Base-by-base conservation (phyloP, 75 land plant species). In the Ceratopteris richardii region DNA sequence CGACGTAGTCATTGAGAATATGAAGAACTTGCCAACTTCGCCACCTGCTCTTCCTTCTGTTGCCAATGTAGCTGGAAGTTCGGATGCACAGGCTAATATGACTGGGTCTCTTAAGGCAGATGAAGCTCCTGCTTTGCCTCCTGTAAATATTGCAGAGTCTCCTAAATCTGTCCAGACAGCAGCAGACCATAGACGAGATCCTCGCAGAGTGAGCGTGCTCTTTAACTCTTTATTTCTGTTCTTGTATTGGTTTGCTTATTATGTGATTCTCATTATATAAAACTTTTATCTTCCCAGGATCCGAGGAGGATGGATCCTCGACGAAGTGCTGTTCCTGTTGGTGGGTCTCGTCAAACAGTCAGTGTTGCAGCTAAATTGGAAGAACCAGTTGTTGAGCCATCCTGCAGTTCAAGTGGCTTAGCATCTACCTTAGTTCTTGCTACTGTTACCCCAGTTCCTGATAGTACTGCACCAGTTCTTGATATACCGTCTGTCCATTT, bases 271-370 rank as follows among this genome's bases (percentile, higher is more conserved):
- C 20, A 24, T 31, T 21, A 27, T 37, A 21, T 31, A 36, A 7
- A n/a, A 11, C 11, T 23, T 11, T 20, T 51, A 23, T 51, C 33
- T 30, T 13, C 71, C 31, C 70, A 95, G 99, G 99, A 95, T 67
- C 97, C 92, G 40, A 88, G 99, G 27, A 92, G 96, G 6, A 54
- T 84, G 59, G 97, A 95, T 69, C 99, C 98, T 29, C 84, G 98
- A 2, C 84, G 82, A 44, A 51, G 39, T 17, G 75, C 56, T 28
- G 71, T 36, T 19, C 56, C 81, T 43, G 68, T 44, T 69, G 78
- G 65, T 44, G 48, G 31, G 28, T 63, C 77, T 25, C 29, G 42
- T 24, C 59, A 37, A 14, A 28, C 68, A 20, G 30, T 48, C 9
- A 44, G 40, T 31, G 73, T 59, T 19, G 75, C 74, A 12, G 48